A percentile compares a stretch with the other conserved stretches of the same genome.
phyloP scores from a whole-genome alignment of 2,329 filamentous ascomycete genomes.

The Penicillium sp. region DNA sequence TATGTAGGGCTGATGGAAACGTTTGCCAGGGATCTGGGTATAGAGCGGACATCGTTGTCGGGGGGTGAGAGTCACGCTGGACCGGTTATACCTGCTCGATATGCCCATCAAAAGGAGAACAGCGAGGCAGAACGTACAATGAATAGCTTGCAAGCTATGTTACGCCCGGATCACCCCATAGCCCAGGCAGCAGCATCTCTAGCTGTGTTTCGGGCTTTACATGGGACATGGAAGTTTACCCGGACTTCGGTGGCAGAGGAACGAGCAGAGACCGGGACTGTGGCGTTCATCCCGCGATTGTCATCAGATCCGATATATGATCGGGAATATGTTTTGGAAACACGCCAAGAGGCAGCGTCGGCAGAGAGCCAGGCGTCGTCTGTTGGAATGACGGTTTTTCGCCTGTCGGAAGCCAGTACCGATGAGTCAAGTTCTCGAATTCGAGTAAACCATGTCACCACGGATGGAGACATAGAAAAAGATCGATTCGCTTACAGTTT shows the following conservation, averaged over 20 bases:
- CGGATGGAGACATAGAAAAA: neutral
- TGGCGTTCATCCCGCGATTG: constrained; percentile 65
- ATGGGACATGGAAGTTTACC: constrained; percentile 69
- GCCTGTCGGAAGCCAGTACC: constrained; percentile 12
- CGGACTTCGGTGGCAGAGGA: constrained; percentile 53
- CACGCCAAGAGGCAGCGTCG: neutral
- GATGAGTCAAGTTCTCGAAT: constrained; percentile 15
- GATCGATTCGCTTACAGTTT: neutral
- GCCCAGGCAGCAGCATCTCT: constrained; percentile 60
- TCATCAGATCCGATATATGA: constrained; percentile 53
- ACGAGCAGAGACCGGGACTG: constrained; percentile 58
- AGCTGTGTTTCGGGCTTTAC: constrained; percentile 71
- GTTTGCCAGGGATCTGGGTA: constrained; percentile 62
- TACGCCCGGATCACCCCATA: constrained; percentile 48
- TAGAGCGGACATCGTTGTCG: constrained; percentile 50
- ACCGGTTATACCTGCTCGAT: constrained; percentile 59
- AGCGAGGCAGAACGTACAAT: constrained; percentile 49
- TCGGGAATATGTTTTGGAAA: constrained; percentile 39
- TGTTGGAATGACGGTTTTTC: constrained; percentile 20
- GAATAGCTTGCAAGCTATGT: constrained; percentile 47
- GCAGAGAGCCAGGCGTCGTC: constrained; percentile 13
- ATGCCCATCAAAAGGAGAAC: constrained; percentile 41
- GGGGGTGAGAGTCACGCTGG: constrained; percentile 42
- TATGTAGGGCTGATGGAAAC: constrained; percentile 76
- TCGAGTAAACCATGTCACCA: constrained; percentile 18